Conservation (phyloP, 2,329 filamentous ascomycete genomes). For the Ceratocystiopsis brevicomis region DNA sequence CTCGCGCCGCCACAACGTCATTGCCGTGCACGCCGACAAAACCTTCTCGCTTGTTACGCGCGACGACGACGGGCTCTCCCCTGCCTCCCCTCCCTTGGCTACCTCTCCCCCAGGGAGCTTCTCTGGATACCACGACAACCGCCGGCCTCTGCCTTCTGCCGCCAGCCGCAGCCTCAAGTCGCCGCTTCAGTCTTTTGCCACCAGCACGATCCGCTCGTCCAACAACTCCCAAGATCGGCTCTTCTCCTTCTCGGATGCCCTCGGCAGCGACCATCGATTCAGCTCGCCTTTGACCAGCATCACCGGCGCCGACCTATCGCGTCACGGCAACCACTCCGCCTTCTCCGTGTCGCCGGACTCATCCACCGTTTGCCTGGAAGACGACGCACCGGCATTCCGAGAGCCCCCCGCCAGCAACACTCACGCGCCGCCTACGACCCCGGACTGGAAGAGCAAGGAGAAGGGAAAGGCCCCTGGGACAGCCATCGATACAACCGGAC, state of each 20-base stretch:
- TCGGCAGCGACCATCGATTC: conserved; percentile 26
- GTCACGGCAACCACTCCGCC: no score
- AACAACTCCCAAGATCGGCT: conserved; percentile 31
- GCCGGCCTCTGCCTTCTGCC: conserved; percentile 7
- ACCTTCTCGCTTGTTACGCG: conserved; percentile 34
- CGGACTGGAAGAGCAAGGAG: conserved; percentile 25
- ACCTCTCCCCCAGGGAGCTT: conserved; percentile 3
- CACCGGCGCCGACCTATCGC: no score
- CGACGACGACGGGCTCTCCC: conserved; percentile 5
- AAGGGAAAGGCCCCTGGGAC: neutral
- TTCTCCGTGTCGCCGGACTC: conserved; percentile 16
- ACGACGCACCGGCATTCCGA: neutral
- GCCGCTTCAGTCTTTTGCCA: conserved; percentile 22
- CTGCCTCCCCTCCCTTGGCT: conserved; percentile 3
- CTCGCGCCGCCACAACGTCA: conserved; percentile 24
- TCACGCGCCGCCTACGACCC: conserved; percentile 29
- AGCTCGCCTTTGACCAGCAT: conserved; percentile 24
- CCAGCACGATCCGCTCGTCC: conserved; percentile 20
- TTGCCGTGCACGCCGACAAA: conserved; percentile 36
- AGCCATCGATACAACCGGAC: neutral
- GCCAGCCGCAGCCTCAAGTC: conserved; percentile 19
- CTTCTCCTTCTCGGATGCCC: conserved; percentile 20
- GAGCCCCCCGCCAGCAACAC: conserved; percentile 35
- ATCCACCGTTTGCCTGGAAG: conserved; percentile 11
- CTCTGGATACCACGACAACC: conserved; percentile 6